Evolutionary conservation across 1,284 basidiomycete genomes (phyloP), one percentile per base, ranked within the genome.

Genomic region (Boletus holoroseus): DNA sequence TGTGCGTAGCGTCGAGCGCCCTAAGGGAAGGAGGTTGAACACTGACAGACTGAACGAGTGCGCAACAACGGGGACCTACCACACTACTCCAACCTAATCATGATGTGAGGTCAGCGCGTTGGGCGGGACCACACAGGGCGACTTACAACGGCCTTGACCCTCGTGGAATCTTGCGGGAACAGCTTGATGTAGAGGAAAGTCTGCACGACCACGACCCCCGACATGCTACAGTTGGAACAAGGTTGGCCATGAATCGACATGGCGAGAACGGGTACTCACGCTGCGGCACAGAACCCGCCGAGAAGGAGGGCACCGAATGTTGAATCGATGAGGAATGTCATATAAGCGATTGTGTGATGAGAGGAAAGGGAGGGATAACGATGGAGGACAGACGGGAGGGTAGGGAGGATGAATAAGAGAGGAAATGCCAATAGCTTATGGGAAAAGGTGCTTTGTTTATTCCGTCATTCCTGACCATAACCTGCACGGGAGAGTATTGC

Each of bases 221-320:
- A 73, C 43, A 77, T 66, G 7, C 76, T 77, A 44, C 11, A 45
- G 27, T 47, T 16, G 38, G 5, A 22, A 18, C 3, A 20, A 30
- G 12, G 44, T 43, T 28, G 1, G n/a, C 8, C 11, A 13, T 40
- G 7, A 37, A 27, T 27, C 27, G 26, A 37, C 16, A 30, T 9
- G 28, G 27, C 12, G 2, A 26, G 6, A 15, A 27, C 3, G 2
- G 22, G 31, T 4, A 51, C 55, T 47, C 32, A 70, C 75, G 31
- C 56, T 64, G 75, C 66, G 16, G 75, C 74, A 31, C 70, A 53
- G 40, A 77, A 63, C 30, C 69, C 72, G 15, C 76, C 76, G 5
- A 75, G 49, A 6, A 76, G 58, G 8, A 77, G 66, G 16, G 76
- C 74, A 13, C 75, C 76, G 31, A 68, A 68, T 3, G 76, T 76